Evolutionary conservation across 2,329 filamentous ascomycete genomes (phyloP), one percentile per base, ranked within the genome.

Genomic region (Zasmidium angulare): DNA sequence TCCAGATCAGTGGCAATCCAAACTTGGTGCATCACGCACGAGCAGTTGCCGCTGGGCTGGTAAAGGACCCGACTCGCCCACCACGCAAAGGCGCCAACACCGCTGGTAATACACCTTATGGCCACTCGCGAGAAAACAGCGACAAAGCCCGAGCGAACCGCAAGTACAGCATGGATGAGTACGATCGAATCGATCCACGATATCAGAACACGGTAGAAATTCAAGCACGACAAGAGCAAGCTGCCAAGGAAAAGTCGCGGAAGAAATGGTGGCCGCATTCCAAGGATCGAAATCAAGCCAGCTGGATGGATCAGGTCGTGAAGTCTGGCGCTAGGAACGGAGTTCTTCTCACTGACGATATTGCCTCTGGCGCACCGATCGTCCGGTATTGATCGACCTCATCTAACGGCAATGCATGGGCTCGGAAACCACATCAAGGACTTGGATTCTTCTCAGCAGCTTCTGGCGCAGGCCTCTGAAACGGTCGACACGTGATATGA

Each of bases 291-390:
- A 56, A 62, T 73, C 51, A 75, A 72, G 62, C 71, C 71, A 71
- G 72, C 49, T 78, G 76, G 76, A 77, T 77, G 76, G 72, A 77
- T 17, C 71, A 73, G 57, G 65, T 78, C 21, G 73, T 76, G 51
- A 74, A 74, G 59, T 67, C 75, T 19, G 76, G 76, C 1, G 68
- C 77, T n/a, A 75, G 72, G 52, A 71, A 71, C 40, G 76, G 77
- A 17, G 68, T 78, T 12, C 59, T 79, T 53, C 66, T 71, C 29
- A 64, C 69, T 12, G 76, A 78, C 61, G 75, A 79, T 62, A 65
- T 59, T 40, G 65, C 66, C 40, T 36, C 23, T 20, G 62, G 62
- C 2, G 55, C 68, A 12, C 69, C 69, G 11, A 63, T 69, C 46
- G 66, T 69, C 24, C 63, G 67, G 50, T 71, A 66, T 49, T 69